These are phyloP conservation scores for Lathyrus oleraceus DNA, from an alignment of 306 rosid genomes.

Conservation along the genomic window DNA sequence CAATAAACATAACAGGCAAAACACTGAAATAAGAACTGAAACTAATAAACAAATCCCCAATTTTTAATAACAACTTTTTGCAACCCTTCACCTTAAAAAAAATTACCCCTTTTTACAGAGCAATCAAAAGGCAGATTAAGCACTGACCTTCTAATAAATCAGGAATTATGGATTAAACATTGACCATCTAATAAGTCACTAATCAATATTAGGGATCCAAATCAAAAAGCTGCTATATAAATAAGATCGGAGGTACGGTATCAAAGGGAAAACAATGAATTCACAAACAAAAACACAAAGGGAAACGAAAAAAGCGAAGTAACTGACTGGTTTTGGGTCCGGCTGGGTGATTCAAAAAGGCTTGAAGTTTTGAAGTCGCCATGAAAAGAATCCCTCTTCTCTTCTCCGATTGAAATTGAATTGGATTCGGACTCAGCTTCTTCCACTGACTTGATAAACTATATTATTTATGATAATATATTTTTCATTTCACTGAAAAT, in stretches of 20 bases:
- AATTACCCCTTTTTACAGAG: not conserved
- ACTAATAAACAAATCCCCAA: not conserved
- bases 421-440: not conserved
- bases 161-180: not conserved
- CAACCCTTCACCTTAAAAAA: not conserved
- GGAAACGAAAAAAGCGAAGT: not conserved
- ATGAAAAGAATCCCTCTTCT: slow-evolving; percentile 39
- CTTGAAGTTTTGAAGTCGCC: slow-evolving; percentile 93
- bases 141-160: not conserved
- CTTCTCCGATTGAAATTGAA: slow-evolving; percentile 28
- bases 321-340: slow-evolving; percentile 98
- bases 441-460: not conserved
- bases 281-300: not conserved
- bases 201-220: not conserved
- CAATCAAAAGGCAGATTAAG: not conserved
- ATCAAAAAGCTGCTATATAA: not conserved
- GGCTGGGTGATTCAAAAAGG: slow-evolving; percentile 94
- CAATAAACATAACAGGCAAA: slow-evolving; percentile 4
- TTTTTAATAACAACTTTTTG: not conserved
- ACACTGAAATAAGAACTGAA: not conserved
- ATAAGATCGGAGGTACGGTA: not conserved
- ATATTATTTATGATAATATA: not conserved
- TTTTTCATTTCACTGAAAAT: too few species aligned
- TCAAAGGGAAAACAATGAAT: slow-evolving; percentile 6
- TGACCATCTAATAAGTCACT: not conserved